These are phyloP conservation scores for Aspergillus hancockii DNA, from an alignment of 495 filamentous ascomycete species.

Conservation along the genomic window DNA sequence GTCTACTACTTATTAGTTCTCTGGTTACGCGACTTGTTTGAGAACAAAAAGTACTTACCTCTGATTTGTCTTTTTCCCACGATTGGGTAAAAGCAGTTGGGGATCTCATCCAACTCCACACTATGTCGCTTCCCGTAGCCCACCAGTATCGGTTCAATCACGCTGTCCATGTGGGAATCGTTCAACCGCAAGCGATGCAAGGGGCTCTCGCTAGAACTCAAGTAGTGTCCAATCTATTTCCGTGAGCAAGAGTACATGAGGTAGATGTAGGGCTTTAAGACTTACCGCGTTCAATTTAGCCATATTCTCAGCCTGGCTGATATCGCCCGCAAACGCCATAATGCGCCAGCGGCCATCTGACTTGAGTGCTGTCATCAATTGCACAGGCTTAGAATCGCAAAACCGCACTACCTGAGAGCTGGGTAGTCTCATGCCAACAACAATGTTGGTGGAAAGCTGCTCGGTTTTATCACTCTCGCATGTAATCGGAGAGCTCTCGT, in stretches of 20 bases:
- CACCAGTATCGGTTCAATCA: slow-evolving; percentile 63
- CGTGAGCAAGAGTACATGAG: slow-evolving; percentile 12
- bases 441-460: slow-evolving; percentile 46
- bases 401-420: slow-evolving; percentile 61
- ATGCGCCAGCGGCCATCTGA: slow-evolving; percentile 65
- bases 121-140: slow-evolving; percentile 52
- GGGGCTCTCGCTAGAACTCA: slow-evolving; percentile 37
- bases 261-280: neutral
- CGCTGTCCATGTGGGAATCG: slow-evolving; percentile 49
- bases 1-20: slow-evolving; percentile 45
- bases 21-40: neutral
- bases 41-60: slow-evolving; percentile 37
- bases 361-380: slow-evolving; percentile 47
- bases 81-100: slow-evolving; percentile 57
- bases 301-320: slow-evolving; percentile 40
- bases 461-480: slow-evolving; percentile 25
- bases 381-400: slow-evolving; percentile 59
- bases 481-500: slow-evolving; percentile 53
- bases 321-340: slow-evolving; percentile 55
- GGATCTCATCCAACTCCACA: slow-evolving; percentile 61
- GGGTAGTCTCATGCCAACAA: slow-evolving; percentile 57
- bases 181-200: slow-evolving; percentile 47
- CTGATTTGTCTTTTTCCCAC: slow-evolving; percentile 60
- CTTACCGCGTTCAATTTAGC: slow-evolving; percentile 46
- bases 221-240: slow-evolving; percentile 37